phyloP scores from a whole-genome alignment of 1,284 basidiomycete species.

The Bjerkandera adusta region DNA sequence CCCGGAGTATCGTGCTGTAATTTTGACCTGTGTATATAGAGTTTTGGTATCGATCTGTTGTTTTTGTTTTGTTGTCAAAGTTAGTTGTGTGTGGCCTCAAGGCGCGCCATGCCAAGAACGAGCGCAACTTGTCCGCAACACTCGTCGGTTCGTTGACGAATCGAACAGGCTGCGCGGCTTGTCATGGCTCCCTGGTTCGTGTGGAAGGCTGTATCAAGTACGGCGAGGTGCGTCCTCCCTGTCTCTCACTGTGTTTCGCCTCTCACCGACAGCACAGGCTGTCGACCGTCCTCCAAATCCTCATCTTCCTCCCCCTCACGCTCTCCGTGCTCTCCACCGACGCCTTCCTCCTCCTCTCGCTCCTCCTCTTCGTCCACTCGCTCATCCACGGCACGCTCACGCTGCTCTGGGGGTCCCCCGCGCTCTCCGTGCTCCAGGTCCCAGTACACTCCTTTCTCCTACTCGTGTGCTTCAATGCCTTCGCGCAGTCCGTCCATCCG shows the following conservation, averaged over 20 bases:
- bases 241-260: conserved; percentile 5
- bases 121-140: too few species aligned
- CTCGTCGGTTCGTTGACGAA: conserved; percentile 11
- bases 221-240: conserved; percentile 49
- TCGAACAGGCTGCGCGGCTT: conserved; percentile 17
- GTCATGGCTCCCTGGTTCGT: conserved; percentile 57
- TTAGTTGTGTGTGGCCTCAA: too few species aligned
- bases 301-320: conserved; percentile 81
- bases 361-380: conserved; percentile 73
- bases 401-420: conserved; percentile 62
- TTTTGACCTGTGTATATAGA: not conserved
- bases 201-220: conserved; percentile 64
- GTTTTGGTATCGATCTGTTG: not conserved
- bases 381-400: conserved; percentile 74
- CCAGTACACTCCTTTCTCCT: conserved; percentile 80
- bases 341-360: conserved; percentile 78
- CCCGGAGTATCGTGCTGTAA: too few species aligned
- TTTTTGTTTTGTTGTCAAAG: not conserved
- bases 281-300: conserved; percentile 75
- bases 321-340: conserved; percentile 76
- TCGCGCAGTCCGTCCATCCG: conserved; percentile 62
- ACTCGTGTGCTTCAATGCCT: conserved; percentile 78
- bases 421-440: conserved; percentile 72
- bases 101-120: too few species aligned
- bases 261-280: conserved; percentile 40